These are phyloP conservation scores for Ceratobasidium sp. DNA, from an alignment of 1,284 basidiomycete genomes.

Conservation along the genomic window DNA sequence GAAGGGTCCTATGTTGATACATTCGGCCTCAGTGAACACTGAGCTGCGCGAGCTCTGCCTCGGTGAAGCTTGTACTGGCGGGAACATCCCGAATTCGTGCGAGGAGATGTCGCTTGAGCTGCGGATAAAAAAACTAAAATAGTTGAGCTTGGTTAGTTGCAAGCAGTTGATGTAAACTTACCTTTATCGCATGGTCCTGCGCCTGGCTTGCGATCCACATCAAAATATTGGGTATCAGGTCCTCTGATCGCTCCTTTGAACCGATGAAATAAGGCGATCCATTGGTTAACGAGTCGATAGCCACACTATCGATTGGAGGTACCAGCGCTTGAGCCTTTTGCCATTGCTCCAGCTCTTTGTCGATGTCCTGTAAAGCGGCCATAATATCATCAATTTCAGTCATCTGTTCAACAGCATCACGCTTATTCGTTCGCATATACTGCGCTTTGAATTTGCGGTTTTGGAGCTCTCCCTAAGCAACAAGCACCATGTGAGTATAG, in stretches of 20 bases:
- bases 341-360: neutral
- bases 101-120: slow-evolving; percentile 47
- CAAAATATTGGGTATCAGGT: slow-evolving; percentile 1
- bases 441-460: slow-evolving; percentile 43
- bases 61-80: no score
- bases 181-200: slow-evolving; percentile 3
- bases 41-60: slow-evolving; percentile 42
- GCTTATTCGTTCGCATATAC: slow-evolving; percentile 3
- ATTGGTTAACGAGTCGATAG: neutral
- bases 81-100: slow-evolving; percentile 32
- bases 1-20: slow-evolving; percentile 48
- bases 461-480: slow-evolving; percentile 46
- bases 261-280: neutral
- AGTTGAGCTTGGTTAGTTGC: no score
- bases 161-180: no score
- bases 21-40: slow-evolving; percentile 47
- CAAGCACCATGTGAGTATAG: neutral
- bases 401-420: slow-evolving; percentile 8
- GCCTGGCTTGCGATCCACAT: neutral
- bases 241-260: neutral
- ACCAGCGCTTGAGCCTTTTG: neutral
- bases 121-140: slow-evolving; percentile 3
- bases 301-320: neutral
- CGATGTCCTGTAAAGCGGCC: neutral
- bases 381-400: neutral